Evolutionary conservation across 495 filamentous ascomycete species (phyloP), one percentile per base, ranked within the genome.

Genomic region (Hypoxylon cercidicola): DNA sequence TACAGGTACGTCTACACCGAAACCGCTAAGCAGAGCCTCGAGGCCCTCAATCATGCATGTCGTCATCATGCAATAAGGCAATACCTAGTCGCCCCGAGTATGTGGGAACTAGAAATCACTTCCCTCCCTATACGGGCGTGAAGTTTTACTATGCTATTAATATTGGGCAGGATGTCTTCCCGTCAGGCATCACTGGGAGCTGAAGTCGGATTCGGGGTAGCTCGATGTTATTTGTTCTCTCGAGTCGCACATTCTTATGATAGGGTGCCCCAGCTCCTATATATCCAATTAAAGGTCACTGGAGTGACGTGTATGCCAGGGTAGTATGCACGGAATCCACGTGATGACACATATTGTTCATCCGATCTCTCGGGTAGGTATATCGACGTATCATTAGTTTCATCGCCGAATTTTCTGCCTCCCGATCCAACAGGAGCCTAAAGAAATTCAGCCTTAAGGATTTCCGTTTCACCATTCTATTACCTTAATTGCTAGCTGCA

Each of bases 1-100:
- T 12, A 69, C 46, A 4, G 48, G 49, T 37, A 32, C 53, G 9
- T 43, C 65, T 9, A 64, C 53, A 13, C 59, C 64, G 8, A 71
- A 21, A 7, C 12, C 55, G 35, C 43, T 41, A 47, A 71, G 46
- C 2, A 64, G 32, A 12, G 47, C 63, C 47, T 61, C 60, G 20
- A 71, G 60, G 25, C 55, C 63, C 8, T 55, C 34, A 13, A 67
- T 43, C 1, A 64, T 18, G 21, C 20, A 34, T 25, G 28, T 39
- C 46, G 60, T 35, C 30, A 62, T 58, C 39, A 53, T 51, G 16
- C 15, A 12, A 13, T 35, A 35, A 35, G 32, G 7, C 11, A 19
- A 11, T 30, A 8, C 23, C 15, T 13, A 7, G 41, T 21, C 41
- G 16, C 41, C 47, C 47, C n/a, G 23, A 11, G 20, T 21, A 37